Evolutionary conservation across 1,284 basidiomycete genomes (phyloP), one percentile per base, ranked within the genome.

Genomic region (Boletellus deceptivus): DNA sequence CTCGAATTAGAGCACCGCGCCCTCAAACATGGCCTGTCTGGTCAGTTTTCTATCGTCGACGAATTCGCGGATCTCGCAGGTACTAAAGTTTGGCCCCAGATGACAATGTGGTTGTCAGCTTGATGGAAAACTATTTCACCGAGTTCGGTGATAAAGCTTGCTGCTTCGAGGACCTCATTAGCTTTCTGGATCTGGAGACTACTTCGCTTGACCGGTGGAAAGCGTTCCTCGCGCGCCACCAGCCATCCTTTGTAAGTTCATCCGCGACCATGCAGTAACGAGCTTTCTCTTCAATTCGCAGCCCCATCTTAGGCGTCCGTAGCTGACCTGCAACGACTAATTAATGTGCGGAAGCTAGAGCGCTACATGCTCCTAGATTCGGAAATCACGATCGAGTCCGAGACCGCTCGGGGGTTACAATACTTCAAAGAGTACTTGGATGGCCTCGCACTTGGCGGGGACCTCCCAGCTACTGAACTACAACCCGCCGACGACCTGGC

Each of bases 401-500:
- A 93, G 67, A 63, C 65, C 4, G 61, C 67, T 8, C 75, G 78
- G 16, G 82, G 78, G 11, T 59, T 70, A 24, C 64, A 75, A 33
- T 90, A 85, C 63, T 66, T 78, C 9, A 69, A 74, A 51, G 75
- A 78, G 43, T 93, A 93, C 60, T 67, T 84, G 29, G 72, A 79
- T 3, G 86, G 78, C 8, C 76, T 94, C 14, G 70, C 76, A 16
- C 72, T 91, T 3, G 91, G 89, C 40, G 70, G 72, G 45, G 72
- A 77, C 47, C 75, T 94, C 18, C 80, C 86, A 2, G 69, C 76
- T 4, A 90, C 89, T 0, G 93, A 96, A 59, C 75, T 93, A 41
- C 93, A 96, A 61, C 90, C 88, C 16, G 89, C 83, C 3, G 93
- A 96, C 61, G 93, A 95, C 60, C 76, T 95, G 27, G 86, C 79